Percentiles rank a stretch among this genome's conserved stretches.
Evolutionary conservation across 2,329 filamentous ascomycete species (phyloP).

Genomic region (Samsoniella hepiali): DNA sequence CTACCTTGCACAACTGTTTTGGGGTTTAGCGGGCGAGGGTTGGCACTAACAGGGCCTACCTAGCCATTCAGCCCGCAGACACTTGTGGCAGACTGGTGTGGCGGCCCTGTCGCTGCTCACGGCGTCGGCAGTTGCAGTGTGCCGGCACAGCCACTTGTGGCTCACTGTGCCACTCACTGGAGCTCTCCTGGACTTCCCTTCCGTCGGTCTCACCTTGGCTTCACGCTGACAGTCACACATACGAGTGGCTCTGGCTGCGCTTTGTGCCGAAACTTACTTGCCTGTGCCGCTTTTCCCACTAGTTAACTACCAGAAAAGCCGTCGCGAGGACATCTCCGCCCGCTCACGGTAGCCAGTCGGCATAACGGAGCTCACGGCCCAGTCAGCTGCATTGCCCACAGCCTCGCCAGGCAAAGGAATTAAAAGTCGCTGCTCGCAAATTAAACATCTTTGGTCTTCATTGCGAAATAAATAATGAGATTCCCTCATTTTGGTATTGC

Average conservation of each 20-base stretch:
- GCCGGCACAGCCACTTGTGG: constrained; percentile 1
- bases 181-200: background rate
- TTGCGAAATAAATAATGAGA: background rate
- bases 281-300: no score
- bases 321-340: no score
- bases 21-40: background rate
- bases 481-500: background rate
- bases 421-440: background rate
- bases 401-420: background rate
- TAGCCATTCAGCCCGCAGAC: background rate
- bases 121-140: constrained; percentile 1
- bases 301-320: no score
- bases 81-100: background rate
- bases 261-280: no score
- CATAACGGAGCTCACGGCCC: background rate
- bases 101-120: background rate
- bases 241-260: background rate
- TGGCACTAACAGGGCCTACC: background rate
- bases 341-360: no score
- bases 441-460: background rate
- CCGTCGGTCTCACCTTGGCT: background rate
- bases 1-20: background rate
- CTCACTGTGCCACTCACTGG: background rate
- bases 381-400: background rate
- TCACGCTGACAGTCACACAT: background rate